Percentiles rank a stretch among this genome's conserved stretches.
Evolutionary conservation across 352 stramenopile species (phyloP).

Genomic region (Hyphochytrium catenoides): DNA sequence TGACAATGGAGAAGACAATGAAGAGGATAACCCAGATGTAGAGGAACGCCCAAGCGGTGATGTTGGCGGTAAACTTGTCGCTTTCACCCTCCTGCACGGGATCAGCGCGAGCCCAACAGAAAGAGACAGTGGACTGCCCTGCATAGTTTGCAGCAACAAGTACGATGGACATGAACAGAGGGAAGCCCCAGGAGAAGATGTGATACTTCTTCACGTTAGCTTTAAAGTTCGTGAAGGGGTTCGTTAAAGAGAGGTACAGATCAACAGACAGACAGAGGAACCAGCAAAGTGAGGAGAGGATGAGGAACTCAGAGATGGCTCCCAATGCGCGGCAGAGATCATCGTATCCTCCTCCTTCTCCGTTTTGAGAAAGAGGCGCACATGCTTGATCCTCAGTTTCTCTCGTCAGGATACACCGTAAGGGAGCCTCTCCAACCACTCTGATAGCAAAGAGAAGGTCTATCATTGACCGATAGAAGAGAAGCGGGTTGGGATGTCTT

Average conservation of each 20-base stretch:
- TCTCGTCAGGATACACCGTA: constrained; percentile 28
- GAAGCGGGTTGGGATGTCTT: constrained; percentile 57
- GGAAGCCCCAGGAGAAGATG: constrained; percentile 46
- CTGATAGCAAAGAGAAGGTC: constrained; percentile 55
- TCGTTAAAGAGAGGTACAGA: constrained; percentile 54
- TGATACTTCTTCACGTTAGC: constrained; percentile 54
- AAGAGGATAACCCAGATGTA: constrained; percentile 62
- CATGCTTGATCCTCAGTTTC: constrained; percentile 8
- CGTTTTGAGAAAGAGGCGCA: constrained; percentile 8
- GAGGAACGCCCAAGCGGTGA: constrained; percentile 60
- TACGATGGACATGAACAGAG: constrained; percentile 27
- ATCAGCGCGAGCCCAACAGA: constrained; percentile 25
- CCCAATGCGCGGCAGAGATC: constrained; percentile 49
- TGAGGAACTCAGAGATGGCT: constrained; percentile 50
- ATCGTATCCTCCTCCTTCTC: constrained; percentile 10
- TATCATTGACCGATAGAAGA: constrained; percentile 62
- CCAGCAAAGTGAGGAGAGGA: constrained; percentile 55
- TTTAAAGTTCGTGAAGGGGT: constrained; percentile 70
- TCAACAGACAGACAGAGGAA: constrained; percentile 72
- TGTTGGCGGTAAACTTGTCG: constrained; percentile 31
- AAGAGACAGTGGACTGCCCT: constrained; percentile 17
- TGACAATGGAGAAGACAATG: constrained; percentile 41
- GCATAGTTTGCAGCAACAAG: constrained; percentile 28
- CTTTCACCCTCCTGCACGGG: constrained; percentile 37
- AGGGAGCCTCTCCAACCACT: constrained; percentile 46